Evolutionary conservation across 2,329 filamentous ascomycete species (phyloP), one percentile per base, ranked within the genome.

Genomic region (Bipolaris gigantea): DNA sequence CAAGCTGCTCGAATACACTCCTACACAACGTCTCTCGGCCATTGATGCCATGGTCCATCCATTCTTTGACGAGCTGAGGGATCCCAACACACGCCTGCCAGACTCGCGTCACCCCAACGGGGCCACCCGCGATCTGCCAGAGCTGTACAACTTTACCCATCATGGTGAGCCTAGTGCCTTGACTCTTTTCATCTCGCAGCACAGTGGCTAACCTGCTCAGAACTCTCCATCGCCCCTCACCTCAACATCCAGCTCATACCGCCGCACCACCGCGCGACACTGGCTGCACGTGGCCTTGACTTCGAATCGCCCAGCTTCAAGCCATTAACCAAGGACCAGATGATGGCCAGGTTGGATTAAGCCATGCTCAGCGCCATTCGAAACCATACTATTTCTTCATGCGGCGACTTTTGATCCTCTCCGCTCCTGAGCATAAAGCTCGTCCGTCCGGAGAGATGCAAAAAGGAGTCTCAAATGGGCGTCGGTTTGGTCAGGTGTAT

Each of bases 11-110:
- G 94, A 99, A 79, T 99, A 99, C 78, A 99, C 94, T 0, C 94
- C 94, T 9, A 97, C 94, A 0, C 92, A 97, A 79, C 89, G 94
- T 67, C 83, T 97, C 62, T 90, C 91, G 6, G 92, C 94, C 19
- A 87, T 99, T 60, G 91, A 97, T 70, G 94, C 94, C 48, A 96
- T 99, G 92, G 89, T 95, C 53, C 94, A 99, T 70, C 92, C 94
- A 34, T 99, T 97, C 84, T 99, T 99, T 71, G 93, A 99, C 71
- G 94, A 99, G 77, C 83, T 99, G 60, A 86, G 94, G 69, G 92
- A 97, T 69, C 90, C 92, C n/a, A 86, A 76, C 74, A 97, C 92
- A 56, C 90, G 89, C 75, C 83, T 99, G 62, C 94, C 93, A 9
- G 94, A 99, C 75, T 99, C 94, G 21, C 89, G 94, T 73, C 92